Conservation (phyloP, 2,329 filamentous ascomycete species). For the Aspergillus sp. region DNA sequence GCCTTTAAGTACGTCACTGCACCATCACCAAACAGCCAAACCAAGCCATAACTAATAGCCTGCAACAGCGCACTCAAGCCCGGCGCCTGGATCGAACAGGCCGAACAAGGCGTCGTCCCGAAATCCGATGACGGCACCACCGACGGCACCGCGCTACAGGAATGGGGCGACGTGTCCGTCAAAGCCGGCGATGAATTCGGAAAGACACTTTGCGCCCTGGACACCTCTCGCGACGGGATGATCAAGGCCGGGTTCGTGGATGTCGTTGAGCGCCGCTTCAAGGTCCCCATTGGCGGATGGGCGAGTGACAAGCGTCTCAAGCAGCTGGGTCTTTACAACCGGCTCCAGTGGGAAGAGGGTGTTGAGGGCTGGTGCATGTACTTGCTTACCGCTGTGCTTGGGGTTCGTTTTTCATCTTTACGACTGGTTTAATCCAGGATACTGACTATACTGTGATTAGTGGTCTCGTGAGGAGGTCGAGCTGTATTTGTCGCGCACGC, state of each 20-base stretch:
- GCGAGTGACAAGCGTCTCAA: conserved; percentile 17
- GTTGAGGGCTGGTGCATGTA: conserved; percentile 31
- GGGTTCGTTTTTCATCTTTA: conserved; percentile 7
- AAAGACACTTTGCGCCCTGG: conserved; percentile 22
- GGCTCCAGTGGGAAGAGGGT: conserved; percentile 26
- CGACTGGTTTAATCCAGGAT: too few relatives aligned
- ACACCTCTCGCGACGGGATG: conserved; percentile 27
- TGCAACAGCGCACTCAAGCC: conserved; percentile 33
- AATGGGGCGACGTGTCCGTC: conserved; percentile 17
- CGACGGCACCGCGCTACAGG: conserved; percentile 30
- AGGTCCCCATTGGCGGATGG: conserved; percentile 26
- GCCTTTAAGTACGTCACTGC: conserved; percentile 23
- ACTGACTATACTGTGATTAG: neutral
- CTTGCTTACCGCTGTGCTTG: conserved; percentile 25
- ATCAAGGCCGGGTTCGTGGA: conserved; percentile 26
- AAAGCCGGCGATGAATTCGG: conserved; percentile 29
- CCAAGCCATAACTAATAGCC: neutral
- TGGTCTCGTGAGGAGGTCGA: conserved; percentile 11
- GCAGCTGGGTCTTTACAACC: conserved; percentile 23
- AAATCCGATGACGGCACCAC: conserved; percentile 40
- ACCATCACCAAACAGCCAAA: too few relatives aligned
- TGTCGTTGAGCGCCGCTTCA: conserved; percentile 26
- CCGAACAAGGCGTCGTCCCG: conserved; percentile 43
- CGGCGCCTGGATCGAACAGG: conserved; percentile 38
- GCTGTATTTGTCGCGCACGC: neutral